phyloP scores from a whole-genome alignment of 345 rosid genomes.

The Salix koriyanagi region DNA sequence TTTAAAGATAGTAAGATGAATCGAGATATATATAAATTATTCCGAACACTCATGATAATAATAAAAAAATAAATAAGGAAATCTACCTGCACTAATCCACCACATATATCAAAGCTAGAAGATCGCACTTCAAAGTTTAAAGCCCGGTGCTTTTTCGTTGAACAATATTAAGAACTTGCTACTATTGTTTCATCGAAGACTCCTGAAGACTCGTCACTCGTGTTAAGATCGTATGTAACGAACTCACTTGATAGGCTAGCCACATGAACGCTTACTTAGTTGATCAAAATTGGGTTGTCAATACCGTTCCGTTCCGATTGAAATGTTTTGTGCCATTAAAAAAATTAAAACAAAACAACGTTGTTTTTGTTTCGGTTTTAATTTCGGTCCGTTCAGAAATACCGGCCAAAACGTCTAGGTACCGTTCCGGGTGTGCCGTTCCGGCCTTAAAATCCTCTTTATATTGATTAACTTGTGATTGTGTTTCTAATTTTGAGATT shows the following conservation, averaged over 20 bases:
- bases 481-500: no score
- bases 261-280: neutral
- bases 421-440: no score
- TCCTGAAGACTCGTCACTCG: neutral
- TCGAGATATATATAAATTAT: accelerated
- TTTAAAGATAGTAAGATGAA: accelerated
- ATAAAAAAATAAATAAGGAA: neutral
- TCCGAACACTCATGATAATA: no score
- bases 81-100: neutral
- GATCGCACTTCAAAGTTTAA: neutral
- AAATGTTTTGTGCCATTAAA: no score
- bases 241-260: neutral
- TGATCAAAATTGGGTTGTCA: neutral
- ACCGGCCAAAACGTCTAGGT: no score
- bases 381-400: no score
- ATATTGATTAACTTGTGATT: no score
- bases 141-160: neutral
- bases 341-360: no score
- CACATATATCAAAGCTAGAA: neutral
- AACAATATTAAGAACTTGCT: neutral
- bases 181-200: neutral
- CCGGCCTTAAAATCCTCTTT: no score
- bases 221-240: neutral
- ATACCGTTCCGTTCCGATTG: no score
- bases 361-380: no score